Evolutionary conservation across 495 filamentous ascomycete species (phyloP).

Genomic region (Penicillium macrosclerotiorum): DNA sequence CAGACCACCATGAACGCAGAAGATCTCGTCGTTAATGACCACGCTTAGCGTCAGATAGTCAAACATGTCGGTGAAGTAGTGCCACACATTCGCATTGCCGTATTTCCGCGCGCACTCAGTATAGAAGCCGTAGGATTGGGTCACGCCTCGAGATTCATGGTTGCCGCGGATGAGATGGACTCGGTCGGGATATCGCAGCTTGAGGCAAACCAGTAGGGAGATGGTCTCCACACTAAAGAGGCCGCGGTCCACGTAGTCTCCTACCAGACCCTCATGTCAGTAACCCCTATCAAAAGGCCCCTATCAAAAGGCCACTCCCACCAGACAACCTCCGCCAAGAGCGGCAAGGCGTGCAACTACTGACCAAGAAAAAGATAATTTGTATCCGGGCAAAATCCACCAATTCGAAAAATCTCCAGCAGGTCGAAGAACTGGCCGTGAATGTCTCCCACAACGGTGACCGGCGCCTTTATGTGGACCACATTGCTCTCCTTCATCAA

Average conservation of each 20-base stretch:
- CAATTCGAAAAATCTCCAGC: conserved; percentile 98
- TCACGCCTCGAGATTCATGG: conserved; percentile 95
- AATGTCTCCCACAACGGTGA: conserved; percentile 98
- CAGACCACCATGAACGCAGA: conserved; percentile 95
- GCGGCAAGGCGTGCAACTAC: conserved; percentile 14
- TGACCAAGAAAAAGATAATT: conserved; percentile 96
- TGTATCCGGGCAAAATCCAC: conserved; percentile 92
- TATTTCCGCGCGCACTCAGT: conserved; percentile 98
- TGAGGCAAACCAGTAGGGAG: conserved; percentile 90
- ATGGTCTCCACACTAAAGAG: conserved; percentile 98
- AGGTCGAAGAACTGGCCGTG: conserved; percentile 98
- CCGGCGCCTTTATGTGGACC: conserved; percentile 90
- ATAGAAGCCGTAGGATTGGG: conserved; percentile 98
- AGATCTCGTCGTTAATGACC: conserved; percentile 97
- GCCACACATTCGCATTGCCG: conserved; percentile 97
- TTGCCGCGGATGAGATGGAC: conserved; percentile 94
- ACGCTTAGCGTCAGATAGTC: conserved; percentile 95
- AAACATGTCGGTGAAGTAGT: conserved; percentile 99
- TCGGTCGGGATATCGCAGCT: conserved; percentile 86
- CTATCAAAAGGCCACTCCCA: too few relatives aligned
- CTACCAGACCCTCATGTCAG: conserved; percentile 41
- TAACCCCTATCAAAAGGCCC: too few relatives aligned
- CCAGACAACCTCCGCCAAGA: neutral
- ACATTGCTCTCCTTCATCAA: conserved; percentile 99
- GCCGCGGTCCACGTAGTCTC: conserved; percentile 96